Conservation (phyloP, 2,329 filamentous ascomycete species). For the Fusarium floridanum region DNA sequence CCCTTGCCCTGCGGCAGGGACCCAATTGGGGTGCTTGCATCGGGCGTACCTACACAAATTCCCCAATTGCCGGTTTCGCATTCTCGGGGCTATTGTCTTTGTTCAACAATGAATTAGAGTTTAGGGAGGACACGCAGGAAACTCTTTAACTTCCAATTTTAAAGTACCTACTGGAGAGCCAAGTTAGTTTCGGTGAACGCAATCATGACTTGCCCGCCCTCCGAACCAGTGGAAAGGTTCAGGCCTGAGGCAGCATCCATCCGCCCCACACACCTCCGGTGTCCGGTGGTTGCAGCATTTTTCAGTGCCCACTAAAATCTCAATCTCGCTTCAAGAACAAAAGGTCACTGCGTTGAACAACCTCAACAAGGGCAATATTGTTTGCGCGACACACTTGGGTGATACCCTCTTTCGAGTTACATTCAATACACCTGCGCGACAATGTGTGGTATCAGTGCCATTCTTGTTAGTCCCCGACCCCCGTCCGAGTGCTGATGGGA, state of each 20-base stretch:
- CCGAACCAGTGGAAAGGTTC: not conserved
- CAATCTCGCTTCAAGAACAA: not conserved
- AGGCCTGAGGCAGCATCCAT: not conserved
- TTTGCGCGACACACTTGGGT: not conserved
- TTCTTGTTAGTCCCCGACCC: slow-evolving; percentile 7
- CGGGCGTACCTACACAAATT: not conserved
- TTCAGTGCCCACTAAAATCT: slow-evolving; percentile 1
- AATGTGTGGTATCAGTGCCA: slow-evolving; percentile 24
- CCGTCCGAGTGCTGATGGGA: not conserved
- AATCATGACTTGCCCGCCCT: not conserved
- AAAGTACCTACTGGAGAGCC: not conserved
- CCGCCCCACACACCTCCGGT: not conserved
- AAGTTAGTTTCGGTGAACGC: not conserved
- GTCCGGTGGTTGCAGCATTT: not conserved
- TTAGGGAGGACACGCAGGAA: no score
- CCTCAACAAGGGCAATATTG: not conserved
- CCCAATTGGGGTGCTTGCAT: not conserved
- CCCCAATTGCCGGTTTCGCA: not conserved
- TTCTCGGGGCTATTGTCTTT: not conserved
- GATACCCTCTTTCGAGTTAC: not conserved
- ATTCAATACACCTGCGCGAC: not conserved
- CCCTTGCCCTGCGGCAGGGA: not conserved
- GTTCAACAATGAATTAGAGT: not conserved
- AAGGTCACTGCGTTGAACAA: slow-evolving; percentile 4
- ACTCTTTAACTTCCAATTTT: not conserved